Conservation (phyloP, 192 early-diverging fungal genomes). For the Entomortierella chlamydospora region DNA sequence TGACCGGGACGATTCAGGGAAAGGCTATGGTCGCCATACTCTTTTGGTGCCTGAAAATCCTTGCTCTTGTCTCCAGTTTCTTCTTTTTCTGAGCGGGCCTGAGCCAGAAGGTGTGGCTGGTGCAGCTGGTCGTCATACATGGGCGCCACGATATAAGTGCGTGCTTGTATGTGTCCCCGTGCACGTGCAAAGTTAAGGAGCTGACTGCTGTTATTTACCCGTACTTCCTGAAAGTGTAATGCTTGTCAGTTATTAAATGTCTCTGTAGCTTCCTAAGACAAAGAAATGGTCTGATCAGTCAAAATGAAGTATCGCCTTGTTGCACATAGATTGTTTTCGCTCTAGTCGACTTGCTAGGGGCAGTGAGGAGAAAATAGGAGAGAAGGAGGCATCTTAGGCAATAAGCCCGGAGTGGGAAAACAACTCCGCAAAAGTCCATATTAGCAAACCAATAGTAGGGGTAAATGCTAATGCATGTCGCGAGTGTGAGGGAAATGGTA, state of each 20-base stretch:
- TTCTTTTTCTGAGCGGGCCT: background rate
- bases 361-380: no score
- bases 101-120: background rate
- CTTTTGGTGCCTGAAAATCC: conserved; percentile 1
- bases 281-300: background rate
- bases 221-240: background rate
- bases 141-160: background rate
- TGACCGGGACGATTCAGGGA: background rate
- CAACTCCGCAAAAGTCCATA: no score
- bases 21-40: background rate
- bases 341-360: no score
- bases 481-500: no score
- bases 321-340: background rate
- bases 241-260: no score
- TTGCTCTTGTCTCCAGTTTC: conserved; percentile 4
- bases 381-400: no score
- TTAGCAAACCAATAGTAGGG: no score
- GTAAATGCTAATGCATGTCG: no score
- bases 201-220: background rate
- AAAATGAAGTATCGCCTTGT: background rate
- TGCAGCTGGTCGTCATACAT: background rate
- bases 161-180: background rate
- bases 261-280: background rate
- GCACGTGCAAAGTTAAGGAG: background rate
- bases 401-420: no score